phyloP scores from a whole-genome alignment of 257 asterid species.

The Ballota nigra region DNA sequence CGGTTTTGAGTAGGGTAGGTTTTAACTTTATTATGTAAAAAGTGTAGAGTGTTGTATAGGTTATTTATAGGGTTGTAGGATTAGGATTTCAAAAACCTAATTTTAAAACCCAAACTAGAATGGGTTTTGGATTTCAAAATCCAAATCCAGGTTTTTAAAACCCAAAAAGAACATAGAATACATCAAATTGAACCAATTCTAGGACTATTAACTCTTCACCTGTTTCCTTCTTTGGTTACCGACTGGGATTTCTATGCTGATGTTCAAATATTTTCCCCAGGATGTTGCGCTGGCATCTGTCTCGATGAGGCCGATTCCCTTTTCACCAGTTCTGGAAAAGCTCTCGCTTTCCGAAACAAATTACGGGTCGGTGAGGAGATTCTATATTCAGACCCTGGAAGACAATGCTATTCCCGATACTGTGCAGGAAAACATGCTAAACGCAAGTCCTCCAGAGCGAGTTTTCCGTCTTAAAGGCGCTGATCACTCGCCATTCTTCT shows the following conservation, averaged over 20 bases:
- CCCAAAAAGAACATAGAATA: too few relatives aligned
- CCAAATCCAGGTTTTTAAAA: too few relatives aligned
- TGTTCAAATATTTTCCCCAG: slow-evolving; percentile 36
- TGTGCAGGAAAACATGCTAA: slow-evolving; percentile 73
- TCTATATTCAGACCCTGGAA: slow-evolving; percentile 68
- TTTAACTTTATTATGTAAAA: too few relatives aligned
- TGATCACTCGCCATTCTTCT: slow-evolving; percentile 96
- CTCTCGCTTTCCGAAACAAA: slow-evolving; percentile 72
- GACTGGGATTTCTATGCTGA: not conserved
- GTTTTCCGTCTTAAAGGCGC: slow-evolving; percentile 83
- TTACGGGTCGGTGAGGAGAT: slow-evolving; percentile 81
- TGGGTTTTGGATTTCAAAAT: too few relatives aligned
- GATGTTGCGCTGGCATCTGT: slow-evolving; percentile 96
- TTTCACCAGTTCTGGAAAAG: slow-evolving; percentile 82
- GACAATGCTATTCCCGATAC: slow-evolving; percentile 82
- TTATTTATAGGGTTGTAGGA: too few relatives aligned
- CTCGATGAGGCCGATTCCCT: slow-evolving; percentile 93
- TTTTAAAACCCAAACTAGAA: too few relatives aligned
- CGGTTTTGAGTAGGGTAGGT: too few relatives aligned
- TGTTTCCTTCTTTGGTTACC: not conserved
- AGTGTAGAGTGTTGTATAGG: too few relatives aligned
- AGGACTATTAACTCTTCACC: not conserved
- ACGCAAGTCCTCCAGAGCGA: slow-evolving; percentile 62
- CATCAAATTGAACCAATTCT: not conserved
- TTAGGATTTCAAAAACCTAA: too few relatives aligned